Base-by-base conservation (phyloP, 2,329 filamentous ascomycete genomes). In the Periconia macrospinosa region DNA sequence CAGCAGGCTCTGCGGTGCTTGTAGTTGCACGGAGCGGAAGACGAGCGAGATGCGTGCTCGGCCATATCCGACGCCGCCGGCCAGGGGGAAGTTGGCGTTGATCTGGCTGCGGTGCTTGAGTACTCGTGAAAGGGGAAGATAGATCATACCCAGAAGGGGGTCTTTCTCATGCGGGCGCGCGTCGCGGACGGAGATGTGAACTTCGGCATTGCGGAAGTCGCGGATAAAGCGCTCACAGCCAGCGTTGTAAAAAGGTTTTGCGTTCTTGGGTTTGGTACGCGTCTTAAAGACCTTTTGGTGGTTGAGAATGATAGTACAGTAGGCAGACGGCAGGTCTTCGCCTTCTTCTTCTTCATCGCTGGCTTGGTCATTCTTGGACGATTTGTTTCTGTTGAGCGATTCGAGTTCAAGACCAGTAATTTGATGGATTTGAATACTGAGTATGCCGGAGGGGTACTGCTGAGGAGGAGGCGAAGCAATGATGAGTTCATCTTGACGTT, bases 221-320 rank as follows among this genome's bases (percentile, higher is more conserved):
- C 83, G 78, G 40, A 91, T 80, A 58, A 90, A 90, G 6, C 86
- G 82, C 68, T 92, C 89, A 1, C 85, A 89, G 6, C 86, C 86
- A 2, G 89, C 88, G 59, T 91, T 91, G 78, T 89, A 91, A 71
- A 91, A 91, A 0, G 89, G 89, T 62, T 90, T 90, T 0, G 85
- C 81, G 57, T 90, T 91, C 74, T 90, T 90, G 1, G 89, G 88
- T 72, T 92, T 91, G 0, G 88, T 90, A 15, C 89, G 78, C 1
- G 88, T 90, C 62, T 82, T 86, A 75, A 87, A 92, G 13, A 83
- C 74, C 53, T 83, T 90, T 59, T 82, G 81, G 65, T 91, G 87
- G 66, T 91, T 90, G 60, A 91, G 73, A 42, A 91, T 88, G 60
- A 91, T 83, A 30, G 81, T 89, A 68, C 87, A 90, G 67, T 90